phyloP scores from a whole-genome alignment of 176 grass and related monocot genomes.

The Elaeis guineensis region DNA sequence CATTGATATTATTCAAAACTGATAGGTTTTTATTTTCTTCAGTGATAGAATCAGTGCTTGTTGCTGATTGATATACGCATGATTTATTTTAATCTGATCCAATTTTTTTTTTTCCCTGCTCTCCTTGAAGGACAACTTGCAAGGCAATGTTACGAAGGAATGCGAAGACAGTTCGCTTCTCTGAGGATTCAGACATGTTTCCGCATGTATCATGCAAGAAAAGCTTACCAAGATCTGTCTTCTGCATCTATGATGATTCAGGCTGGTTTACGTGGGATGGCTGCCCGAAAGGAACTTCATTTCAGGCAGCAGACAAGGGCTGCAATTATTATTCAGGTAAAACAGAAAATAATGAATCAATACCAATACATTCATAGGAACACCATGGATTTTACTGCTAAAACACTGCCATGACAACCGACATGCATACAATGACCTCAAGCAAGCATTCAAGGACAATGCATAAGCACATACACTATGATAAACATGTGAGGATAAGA shows the following conservation, averaged over 20 bases:
- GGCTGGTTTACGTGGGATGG: constrained; percentile 74
- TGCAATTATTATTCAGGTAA: constrained; percentile 80
- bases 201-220: constrained; percentile 66
- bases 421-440: too few relatives aligned
- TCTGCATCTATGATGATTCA: constrained; percentile 60
- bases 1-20: too few relatives aligned
- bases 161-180: constrained; percentile 77
- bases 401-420: too few relatives aligned
- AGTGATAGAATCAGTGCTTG: too few relatives aligned
- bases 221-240: constrained; percentile 50
- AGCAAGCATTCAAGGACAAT: too few relatives aligned
- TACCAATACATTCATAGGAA: too few relatives aligned
- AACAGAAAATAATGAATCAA: too few relatives aligned
- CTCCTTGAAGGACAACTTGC: constrained; percentile 66
- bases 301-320: constrained; percentile 71
- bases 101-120: not conserved
- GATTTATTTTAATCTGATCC: not conserved
- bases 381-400: too few relatives aligned
- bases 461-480: too few relatives aligned
- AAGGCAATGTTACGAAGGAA: constrained; percentile 52
- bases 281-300: constrained; percentile 68
- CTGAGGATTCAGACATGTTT: constrained; percentile 78
- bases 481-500: too few relatives aligned
- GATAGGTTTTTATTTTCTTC: too few relatives aligned
- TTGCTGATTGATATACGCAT: not conserved